Base-by-base conservation (phyloP, 768 basidiomycete genomes). In the Glaciozyma antarctica region DNA sequence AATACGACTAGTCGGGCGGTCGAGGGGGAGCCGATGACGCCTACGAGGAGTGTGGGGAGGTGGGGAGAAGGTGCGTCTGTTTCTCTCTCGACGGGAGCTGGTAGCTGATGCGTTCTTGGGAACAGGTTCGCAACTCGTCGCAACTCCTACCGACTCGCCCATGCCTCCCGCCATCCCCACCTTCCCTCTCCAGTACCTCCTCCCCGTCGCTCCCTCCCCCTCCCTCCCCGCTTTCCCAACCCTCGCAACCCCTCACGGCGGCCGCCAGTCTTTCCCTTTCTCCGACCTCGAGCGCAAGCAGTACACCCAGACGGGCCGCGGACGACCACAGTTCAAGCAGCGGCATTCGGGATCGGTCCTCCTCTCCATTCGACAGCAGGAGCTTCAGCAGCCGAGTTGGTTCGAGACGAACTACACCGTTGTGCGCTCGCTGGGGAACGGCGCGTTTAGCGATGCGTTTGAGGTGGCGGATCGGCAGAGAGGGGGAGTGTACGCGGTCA, bases 361-460 rank as follows among this genome's bases (percentile, higher is more conserved):
- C 16, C 64, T 60, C 56, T 60, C 61, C 19, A 49, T 69, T 1
- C 64, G 65, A 2, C 68, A 65, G 45, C 64, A 63, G 60, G 68
- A 69, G 57, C 17, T 66, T n/a, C 10, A 38, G 15, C 62, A 63
- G 30, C 64, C 68, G 22, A 66, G 53, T 15, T 62, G 82, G 58
- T 91, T 94, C 66, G 87, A 88, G 74, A 84, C 82, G 66, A 85
- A 89, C 52, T 97, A 92, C 74, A 79, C 84, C 13, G 84, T 88
- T 72, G 78, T 90, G 49, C 87, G 88, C 63, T 83, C 86, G 72
- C 80, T 97, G 16, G 94, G 94, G 8, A 86, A 85, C 59, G 94
- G 94, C 19, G 90, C 90, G 75, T 98, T 97, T 77, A 92, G 92
- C 30, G 87, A 87, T 73, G 94, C 91, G 24, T 87, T 90, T 78